A percentile compares a stretch with the other conserved stretches of the same genome.
Evolutionary conservation across 106 monocot species (phyloP).

Genomic region (Gastrodia elata): DNA sequence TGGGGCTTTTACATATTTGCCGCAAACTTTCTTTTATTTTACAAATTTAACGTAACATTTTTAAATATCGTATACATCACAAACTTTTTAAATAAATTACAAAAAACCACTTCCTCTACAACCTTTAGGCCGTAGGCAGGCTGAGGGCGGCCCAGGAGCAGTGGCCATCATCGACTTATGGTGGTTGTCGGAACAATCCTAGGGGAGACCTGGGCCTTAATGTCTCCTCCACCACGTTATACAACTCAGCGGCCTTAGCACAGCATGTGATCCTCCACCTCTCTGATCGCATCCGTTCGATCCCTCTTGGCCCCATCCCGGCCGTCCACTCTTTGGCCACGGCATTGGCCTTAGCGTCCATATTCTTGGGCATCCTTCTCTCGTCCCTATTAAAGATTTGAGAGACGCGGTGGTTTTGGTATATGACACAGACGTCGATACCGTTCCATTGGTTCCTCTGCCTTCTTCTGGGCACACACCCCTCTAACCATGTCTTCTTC

Average conservation of each 20-base stretch:
- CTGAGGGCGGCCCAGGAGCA: too few relatives aligned
- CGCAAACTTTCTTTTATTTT: too few relatives aligned
- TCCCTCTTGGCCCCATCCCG: conserved; percentile 90
- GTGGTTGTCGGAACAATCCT: conserved; percentile 63
- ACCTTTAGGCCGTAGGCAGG: too few relatives aligned
- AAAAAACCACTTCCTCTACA: too few relatives aligned
- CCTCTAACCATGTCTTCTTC: conserved; percentile 91
- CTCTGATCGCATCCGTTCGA: conserved; percentile 32
- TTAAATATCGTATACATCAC: too few relatives aligned
- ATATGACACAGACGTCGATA: conserved; percentile 30
- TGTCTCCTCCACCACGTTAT: conserved; percentile 53
- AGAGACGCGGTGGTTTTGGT: conserved; percentile 64
- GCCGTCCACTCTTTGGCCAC: conserved; percentile 68
- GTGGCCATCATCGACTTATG: conserved; percentile 83
- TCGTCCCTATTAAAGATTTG: conserved; percentile 71
- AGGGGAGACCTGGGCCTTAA: conserved; percentile 88
- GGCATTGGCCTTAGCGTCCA: conserved; percentile 45
- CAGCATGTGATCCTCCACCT: conserved; percentile 40
- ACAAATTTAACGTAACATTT: too few relatives aligned
- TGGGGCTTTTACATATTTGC: too few relatives aligned
- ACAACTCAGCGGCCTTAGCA: conserved; percentile 27
- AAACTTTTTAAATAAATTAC: too few relatives aligned
- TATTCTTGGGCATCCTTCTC: conserved; percentile 70
- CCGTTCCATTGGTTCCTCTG: conserved; percentile 88
- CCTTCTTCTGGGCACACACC: conserved; percentile 79